Percentiles rank a stretch among this genome's conserved stretches.
Conservation (phyloP, 2,329 filamentous ascomycete species). For the Pseudocercospora pini-densiflorae region DNA sequence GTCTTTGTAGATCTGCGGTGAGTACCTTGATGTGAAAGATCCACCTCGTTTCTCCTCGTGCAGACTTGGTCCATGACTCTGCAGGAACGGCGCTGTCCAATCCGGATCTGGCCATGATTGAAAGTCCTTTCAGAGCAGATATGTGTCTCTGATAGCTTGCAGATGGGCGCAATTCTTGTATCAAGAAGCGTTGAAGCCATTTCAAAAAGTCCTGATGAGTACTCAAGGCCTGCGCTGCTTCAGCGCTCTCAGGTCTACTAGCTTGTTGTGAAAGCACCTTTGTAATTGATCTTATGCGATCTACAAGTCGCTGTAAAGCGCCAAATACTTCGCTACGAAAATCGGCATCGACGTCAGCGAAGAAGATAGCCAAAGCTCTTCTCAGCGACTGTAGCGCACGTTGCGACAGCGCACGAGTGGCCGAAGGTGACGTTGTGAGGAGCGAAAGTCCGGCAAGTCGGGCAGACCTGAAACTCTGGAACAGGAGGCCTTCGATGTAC, state of each 20-base stretch:
- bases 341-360: conserved; percentile 84
- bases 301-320: conserved; percentile 75
- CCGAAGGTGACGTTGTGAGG: conserved; percentile 74
- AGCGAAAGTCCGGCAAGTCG: conserved; percentile 82
- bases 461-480: conserved; percentile 52
- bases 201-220: conserved; percentile 60
- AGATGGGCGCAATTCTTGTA: conserved; percentile 74
- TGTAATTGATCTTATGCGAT: conserved; percentile 72
- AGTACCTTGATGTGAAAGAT: conserved; percentile 53
- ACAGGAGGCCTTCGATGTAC: conserved; percentile 45
- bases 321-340: conserved; percentile 80
- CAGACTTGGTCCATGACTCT: conserved; percentile 51
- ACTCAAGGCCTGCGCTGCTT: conserved; percentile 6
- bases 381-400: conserved; percentile 66
- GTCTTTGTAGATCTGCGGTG: conserved; percentile 54
- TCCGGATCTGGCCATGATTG: conserved; percentile 69
- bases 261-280: conserved; percentile 50
- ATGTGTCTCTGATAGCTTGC: conserved; percentile 91
- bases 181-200: conserved; percentile 76
- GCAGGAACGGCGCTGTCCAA: conserved; percentile 57
- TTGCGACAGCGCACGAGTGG: conserved; percentile 71
- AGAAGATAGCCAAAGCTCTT: conserved; percentile 69
- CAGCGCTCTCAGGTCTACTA: background rate
- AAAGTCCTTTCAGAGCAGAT: conserved; percentile 73
- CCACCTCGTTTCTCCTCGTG: conserved; percentile 56